Evolutionary conservation across 2,329 filamentous ascomycete species (phyloP).

Genomic region (Laburnicola sp.): DNA sequence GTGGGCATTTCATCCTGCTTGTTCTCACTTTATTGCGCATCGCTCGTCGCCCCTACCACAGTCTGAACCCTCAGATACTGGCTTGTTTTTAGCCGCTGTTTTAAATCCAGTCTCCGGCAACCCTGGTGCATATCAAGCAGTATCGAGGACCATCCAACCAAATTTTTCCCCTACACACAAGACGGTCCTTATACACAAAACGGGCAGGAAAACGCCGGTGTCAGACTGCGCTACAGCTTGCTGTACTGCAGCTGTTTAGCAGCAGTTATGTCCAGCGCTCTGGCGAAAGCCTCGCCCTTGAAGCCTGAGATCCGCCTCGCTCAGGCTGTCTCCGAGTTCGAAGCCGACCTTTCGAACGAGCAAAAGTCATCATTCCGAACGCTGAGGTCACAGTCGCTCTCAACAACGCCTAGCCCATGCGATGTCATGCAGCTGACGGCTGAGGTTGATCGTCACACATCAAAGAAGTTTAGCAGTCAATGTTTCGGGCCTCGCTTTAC

Average conservation of each 20-base stretch:
- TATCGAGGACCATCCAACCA: neutral
- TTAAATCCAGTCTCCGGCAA: neutral
- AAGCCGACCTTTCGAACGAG: constrained; percentile 41
- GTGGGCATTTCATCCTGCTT: neutral
- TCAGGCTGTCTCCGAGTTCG: constrained; percentile 48
- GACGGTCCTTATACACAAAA: no score
- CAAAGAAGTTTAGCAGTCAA: constrained; percentile 20
- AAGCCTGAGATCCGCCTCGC: constrained; percentile 46
- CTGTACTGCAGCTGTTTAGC: constrained; percentile 1
- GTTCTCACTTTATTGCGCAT: neutral
- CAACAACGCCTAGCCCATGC: constrained; percentile 29
- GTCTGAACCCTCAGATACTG: no score
- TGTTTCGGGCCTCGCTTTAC: constrained; percentile 48
- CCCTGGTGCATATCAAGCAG: neutral
- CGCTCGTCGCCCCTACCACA: neutral
- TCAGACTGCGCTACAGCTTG: neutral
- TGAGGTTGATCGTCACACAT: constrained; percentile 38
- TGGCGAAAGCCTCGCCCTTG: constrained; percentile 27
- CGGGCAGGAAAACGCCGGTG: no score
- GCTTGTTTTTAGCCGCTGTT: neutral
- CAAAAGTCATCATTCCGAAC: constrained; percentile 41
- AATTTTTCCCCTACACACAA: neutral
- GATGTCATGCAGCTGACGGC: constrained; percentile 50
- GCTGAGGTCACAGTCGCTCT: constrained; percentile 15
- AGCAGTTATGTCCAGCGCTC: constrained; percentile 10